phyloP scores from a whole-genome alignment of 1,284 basidiomycete genomes.

The Ustilago hordei region DNA sequence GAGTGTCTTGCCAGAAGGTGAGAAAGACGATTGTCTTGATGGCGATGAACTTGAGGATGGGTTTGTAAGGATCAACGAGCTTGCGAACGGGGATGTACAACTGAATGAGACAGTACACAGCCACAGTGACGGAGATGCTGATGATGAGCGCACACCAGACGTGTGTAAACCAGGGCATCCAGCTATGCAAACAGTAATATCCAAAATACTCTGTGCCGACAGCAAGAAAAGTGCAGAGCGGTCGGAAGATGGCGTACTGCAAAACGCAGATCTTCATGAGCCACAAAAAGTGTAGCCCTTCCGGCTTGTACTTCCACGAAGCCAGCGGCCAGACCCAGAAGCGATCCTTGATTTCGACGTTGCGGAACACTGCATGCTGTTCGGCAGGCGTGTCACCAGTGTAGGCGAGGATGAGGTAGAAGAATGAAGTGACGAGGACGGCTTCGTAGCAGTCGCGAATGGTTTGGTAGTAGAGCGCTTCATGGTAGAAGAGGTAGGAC shows the following conservation, averaged over 20 bases:
- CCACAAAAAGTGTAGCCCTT: constrained; percentile 77
- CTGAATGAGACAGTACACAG: constrained; percentile 83
- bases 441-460: constrained; percentile 66
- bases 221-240: constrained; percentile 76
- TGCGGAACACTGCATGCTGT: constrained; percentile 76
- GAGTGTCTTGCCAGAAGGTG: constrained; percentile 82
- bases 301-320: constrained; percentile 76
- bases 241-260: constrained; percentile 82
- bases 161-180: constrained; percentile 79
- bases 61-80: constrained; percentile 75
- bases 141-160: constrained; percentile 74
- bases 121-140: constrained; percentile 80
- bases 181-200: constrained; percentile 79
- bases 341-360: constrained; percentile 70
- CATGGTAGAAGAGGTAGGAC: constrained; percentile 76
- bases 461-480: constrained; percentile 68
- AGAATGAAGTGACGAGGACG: constrained; percentile 75
- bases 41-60: constrained; percentile 77
- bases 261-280: constrained; percentile 81
- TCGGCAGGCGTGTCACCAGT: constrained; percentile 77
- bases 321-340: constrained; percentile 81
- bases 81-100: constrained; percentile 76
- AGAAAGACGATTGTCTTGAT: constrained; percentile 82
- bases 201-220: constrained; percentile 77
- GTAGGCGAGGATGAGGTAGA: constrained; percentile 81